These are phyloP conservation scores for Chaetomium tenue DNA, from an alignment of 495 filamentous ascomycete species.

Conservation along the genomic window DNA sequence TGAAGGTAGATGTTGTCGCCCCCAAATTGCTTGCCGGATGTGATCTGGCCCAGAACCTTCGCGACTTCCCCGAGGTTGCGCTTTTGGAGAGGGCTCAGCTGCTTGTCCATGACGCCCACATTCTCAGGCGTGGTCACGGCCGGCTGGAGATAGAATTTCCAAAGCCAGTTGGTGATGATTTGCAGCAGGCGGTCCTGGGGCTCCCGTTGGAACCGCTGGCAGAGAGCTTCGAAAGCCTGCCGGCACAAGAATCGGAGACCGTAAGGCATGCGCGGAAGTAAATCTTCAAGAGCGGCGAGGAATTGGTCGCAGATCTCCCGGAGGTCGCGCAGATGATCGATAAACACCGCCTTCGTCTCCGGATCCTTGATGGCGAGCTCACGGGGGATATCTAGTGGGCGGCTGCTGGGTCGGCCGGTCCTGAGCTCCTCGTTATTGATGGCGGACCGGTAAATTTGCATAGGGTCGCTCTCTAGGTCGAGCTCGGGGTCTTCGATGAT, in stretches of 20 bases:
- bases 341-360: slow-evolving; percentile 87
- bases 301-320: slow-evolving; percentile 91
- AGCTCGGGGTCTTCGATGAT: slow-evolving; percentile 87
- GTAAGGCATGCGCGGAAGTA: slow-evolving; percentile 85
- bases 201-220: slow-evolving; percentile 74
- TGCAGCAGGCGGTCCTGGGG: slow-evolving; percentile 75
- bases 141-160: slow-evolving; percentile 90
- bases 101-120: slow-evolving; percentile 83
- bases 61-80: slow-evolving; percentile 86
- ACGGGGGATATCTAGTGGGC: slow-evolving; percentile 75
- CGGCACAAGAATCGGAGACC: slow-evolving; percentile 86
- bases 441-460: slow-evolving; percentile 92
- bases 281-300: slow-evolving; percentile 74
- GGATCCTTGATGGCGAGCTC: slow-evolving; percentile 91
- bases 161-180: slow-evolving; percentile 83
- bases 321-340: slow-evolving; percentile 88
- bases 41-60: slow-evolving; percentile 86
- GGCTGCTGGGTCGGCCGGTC: slow-evolving; percentile 76
- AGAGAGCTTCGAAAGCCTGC: slow-evolving; percentile 77
- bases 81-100: slow-evolving; percentile 85
- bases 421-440: slow-evolving; percentile 97
- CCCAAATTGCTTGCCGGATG: slow-evolving; percentile 81
- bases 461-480: slow-evolving; percentile 93
- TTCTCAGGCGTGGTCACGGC: slow-evolving; percentile 83
- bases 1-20: slow-evolving; percentile 94